Evolutionary conservation across 768 basidiomycete species (phyloP).

Genomic region (Paxillus rubicundulus): DNA sequence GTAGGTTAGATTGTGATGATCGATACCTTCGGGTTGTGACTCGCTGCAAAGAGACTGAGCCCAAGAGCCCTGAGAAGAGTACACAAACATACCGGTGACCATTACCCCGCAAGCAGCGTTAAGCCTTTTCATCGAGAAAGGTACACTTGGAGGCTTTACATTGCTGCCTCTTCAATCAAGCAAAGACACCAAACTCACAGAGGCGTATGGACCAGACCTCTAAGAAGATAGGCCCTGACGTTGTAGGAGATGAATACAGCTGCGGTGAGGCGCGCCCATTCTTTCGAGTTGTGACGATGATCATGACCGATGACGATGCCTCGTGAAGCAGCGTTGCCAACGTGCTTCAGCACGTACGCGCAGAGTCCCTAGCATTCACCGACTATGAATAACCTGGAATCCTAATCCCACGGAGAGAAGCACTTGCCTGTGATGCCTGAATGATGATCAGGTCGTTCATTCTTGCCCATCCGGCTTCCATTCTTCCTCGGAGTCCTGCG

Average conservation of each 20-base stretch:
- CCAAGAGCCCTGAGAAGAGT: not conserved
- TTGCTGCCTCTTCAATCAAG: not conserved
- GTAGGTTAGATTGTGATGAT: not conserved
- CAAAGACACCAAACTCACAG: conserved; percentile 43
- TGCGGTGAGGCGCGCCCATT: conserved; percentile 77
- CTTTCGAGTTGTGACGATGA: conserved; percentile 75
- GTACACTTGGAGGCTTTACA: conserved; percentile 53
- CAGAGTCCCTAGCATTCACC: conserved; percentile 59
- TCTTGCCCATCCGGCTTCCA: conserved; percentile 89
- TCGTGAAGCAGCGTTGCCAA: conserved; percentile 49
- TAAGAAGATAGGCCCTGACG: conserved; percentile 67
- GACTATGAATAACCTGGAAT: not conserved
- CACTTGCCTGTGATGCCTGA: conserved; percentile 71
- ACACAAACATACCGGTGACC: conserved; percentile 66
- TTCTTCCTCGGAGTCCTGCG: conserved; percentile 69
- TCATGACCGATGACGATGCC: conserved; percentile 87
- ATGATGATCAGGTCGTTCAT: conserved; percentile 88
- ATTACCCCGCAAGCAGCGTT: conserved; percentile 81
- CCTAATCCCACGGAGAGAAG: not conserved
- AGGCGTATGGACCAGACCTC: conserved; percentile 76
- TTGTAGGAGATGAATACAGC: conserved; percentile 61
- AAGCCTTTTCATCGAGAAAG: conserved; percentile 67
- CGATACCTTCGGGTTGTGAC: conserved; percentile 84
- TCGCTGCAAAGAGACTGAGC: conserved; percentile 43
- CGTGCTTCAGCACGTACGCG: conserved; percentile 59